Evolutionary conservation across 1,139 yeast species (phyloP).

Genomic region (Candida neerlandica): DNA sequence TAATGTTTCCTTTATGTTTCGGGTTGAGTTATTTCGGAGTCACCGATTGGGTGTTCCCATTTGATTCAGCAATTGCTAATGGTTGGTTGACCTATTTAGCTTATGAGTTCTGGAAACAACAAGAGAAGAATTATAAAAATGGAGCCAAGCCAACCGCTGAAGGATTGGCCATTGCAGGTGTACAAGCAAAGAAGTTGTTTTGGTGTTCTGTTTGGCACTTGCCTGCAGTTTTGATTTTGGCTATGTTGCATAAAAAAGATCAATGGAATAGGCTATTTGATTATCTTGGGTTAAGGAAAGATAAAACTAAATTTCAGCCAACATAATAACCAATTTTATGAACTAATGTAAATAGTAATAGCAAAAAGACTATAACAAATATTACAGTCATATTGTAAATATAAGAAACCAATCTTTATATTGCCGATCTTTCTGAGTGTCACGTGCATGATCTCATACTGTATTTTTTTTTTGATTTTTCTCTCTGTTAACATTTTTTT

Average conservation of each 20-base stretch:
- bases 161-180: constrained; percentile 59
- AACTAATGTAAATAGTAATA: not conserved
- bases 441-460: not conserved
- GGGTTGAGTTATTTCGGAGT: constrained; percentile 78
- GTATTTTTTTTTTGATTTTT: not conserved
- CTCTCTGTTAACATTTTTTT: not conserved
- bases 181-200: constrained; percentile 79
- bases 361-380: not conserved
- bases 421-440: not conserved
- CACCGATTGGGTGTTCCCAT: constrained; percentile 78
- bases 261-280: constrained; percentile 80
- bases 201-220: constrained; percentile 96
- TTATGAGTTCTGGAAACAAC: constrained; percentile 81
- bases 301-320: not conserved
- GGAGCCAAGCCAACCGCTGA: constrained; percentile 46
- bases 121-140: constrained; percentile 54
- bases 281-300: constrained; percentile 17
- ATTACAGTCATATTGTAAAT: not conserved
- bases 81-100: constrained; percentile 86
- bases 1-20: constrained; percentile 91
- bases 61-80: constrained; percentile 81
- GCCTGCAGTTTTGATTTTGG: constrained; percentile 85
- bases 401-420: not conserved
- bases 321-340: not conserved
- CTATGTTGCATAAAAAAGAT: constrained; percentile 93